Evolutionary conservation across 257 asterid genomes (phyloP).

Genomic region (Penstemon eatonii): DNA sequence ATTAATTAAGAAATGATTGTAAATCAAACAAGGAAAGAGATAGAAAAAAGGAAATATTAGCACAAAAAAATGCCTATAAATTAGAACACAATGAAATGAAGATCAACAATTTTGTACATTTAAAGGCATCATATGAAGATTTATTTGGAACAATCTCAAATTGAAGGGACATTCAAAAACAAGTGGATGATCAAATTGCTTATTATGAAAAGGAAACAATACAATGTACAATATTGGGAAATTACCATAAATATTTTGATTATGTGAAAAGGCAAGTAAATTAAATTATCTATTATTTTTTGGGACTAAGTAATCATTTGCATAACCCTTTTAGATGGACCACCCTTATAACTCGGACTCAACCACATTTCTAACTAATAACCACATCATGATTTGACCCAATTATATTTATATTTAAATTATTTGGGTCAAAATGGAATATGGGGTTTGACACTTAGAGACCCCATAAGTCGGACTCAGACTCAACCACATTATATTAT

Average conservation of each 20-base stretch:
- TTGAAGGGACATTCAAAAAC: constrained; percentile 18
- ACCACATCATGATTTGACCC: constrained; percentile 28
- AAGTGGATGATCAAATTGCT: constrained; percentile 35
- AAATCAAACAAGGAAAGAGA: too few species aligned
- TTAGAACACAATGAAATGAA: too few species aligned
- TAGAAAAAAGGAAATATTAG: too few species aligned
- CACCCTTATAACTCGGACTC: constrained; percentile 22
- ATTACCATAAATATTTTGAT: neutral
- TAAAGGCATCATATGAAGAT: constrained; percentile 1
- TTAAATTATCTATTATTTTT: neutral
- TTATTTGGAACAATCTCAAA: constrained; percentile 13
- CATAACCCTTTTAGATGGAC: neutral
- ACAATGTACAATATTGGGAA: neutral
- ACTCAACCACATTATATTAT: too few species aligned
- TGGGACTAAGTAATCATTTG: neutral
- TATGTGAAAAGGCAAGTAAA: constrained; percentile 28
- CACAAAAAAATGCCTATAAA: too few species aligned
- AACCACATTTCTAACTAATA: constrained; percentile 29
- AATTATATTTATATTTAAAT: neutral
- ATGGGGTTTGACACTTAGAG: constrained; percentile 28
- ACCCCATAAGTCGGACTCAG: constrained; percentile 29
- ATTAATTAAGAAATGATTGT: too few species aligned
- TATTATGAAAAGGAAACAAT: constrained; percentile 19
- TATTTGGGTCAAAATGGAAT: constrained; percentile 15
- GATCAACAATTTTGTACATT: neutral